A percentile compares a stretch with the other conserved stretches of the same genome.
These are phyloP conservation scores for Spathaspora sp. DNA, from an alignment of 805 yeast species.

Conservation along the genomic window DNA sequence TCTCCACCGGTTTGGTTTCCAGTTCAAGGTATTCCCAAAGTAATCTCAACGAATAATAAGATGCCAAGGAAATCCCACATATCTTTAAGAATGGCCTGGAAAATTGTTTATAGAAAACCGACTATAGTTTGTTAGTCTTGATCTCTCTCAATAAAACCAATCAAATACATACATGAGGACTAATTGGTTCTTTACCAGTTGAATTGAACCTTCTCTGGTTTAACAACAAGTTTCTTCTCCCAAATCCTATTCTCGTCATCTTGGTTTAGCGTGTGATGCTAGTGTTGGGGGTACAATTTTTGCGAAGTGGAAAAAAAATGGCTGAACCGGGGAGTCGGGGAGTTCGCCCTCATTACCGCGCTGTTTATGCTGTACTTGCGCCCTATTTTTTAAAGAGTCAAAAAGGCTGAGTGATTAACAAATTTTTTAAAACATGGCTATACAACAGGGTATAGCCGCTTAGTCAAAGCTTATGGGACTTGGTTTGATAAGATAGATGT, in stretches of 20 bases:
- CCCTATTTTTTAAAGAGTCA: too few species aligned
- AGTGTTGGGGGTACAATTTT: too few species aligned
- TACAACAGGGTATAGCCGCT: not conserved
- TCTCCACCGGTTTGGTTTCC: not conserved
- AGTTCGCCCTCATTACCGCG: not conserved
- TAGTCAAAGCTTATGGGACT: not conserved
- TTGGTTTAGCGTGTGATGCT: too few species aligned
- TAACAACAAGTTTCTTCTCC: not conserved
- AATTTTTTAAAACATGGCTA: too few species aligned
- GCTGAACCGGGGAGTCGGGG: not conserved
- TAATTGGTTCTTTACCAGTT: not conserved
- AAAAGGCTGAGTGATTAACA: too few species aligned
- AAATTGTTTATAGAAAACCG: slow-evolving; percentile 13
- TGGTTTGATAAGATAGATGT: not conserved
- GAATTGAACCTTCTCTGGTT: slow-evolving; percentile 1
- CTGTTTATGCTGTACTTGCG: not conserved
- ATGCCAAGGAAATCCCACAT: slow-evolving; percentile 11
- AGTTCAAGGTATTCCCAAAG: slow-evolving; percentile 9
- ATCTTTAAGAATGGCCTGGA: slow-evolving; percentile 14
- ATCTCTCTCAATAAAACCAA: not conserved
- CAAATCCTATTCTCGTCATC: not conserved
- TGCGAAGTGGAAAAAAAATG: not conserved
- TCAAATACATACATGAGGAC: slow-evolving; percentile 5
- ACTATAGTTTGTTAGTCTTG: slow-evolving; percentile 4
- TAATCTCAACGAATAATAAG: slow-evolving; percentile 12